Evolutionary conservation across 2,329 filamentous ascomycete species (phyloP).

Genomic region (Colletotrichum gloeosporioides): DNA sequence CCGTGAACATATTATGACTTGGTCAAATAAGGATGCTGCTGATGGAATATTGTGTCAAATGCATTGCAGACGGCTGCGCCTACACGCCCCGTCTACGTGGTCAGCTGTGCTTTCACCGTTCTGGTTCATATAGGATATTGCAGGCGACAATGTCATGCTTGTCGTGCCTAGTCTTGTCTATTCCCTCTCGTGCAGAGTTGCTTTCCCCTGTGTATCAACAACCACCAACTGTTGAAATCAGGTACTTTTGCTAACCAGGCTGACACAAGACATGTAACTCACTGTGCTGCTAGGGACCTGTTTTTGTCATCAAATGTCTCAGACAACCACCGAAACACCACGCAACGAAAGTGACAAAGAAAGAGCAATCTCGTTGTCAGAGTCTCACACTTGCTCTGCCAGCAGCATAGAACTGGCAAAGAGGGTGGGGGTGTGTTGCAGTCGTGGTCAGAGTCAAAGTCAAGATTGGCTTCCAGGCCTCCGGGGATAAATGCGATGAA

Average conservation of each 20-base stretch:
- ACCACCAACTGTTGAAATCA: not conserved
- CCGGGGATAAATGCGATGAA: not conserved
- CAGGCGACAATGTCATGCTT: not conserved
- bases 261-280: not conserved
- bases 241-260: not conserved
- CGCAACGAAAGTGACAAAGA: not conserved
- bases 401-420: not conserved
- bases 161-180: not conserved
- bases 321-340: not conserved
- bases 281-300: not conserved
- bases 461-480: not conserved
- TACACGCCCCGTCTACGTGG: not conserved
- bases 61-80: not conserved
- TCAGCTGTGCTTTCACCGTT: not conserved
- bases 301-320: not conserved
- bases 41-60: not conserved
- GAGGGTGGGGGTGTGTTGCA: not conserved
- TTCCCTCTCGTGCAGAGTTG: not conserved
- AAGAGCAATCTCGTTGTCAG: not conserved
- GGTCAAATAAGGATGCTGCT: not conserved
- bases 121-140: not conserved
- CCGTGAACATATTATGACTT: not conserved
- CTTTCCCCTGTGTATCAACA: not conserved
- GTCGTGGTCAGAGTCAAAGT: not conserved
- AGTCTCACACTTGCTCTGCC: not conserved